Evolutionary conservation across 2,329 filamentous ascomycete genomes (phyloP).

Genomic region (Aspergillus aculeatus): DNA sequence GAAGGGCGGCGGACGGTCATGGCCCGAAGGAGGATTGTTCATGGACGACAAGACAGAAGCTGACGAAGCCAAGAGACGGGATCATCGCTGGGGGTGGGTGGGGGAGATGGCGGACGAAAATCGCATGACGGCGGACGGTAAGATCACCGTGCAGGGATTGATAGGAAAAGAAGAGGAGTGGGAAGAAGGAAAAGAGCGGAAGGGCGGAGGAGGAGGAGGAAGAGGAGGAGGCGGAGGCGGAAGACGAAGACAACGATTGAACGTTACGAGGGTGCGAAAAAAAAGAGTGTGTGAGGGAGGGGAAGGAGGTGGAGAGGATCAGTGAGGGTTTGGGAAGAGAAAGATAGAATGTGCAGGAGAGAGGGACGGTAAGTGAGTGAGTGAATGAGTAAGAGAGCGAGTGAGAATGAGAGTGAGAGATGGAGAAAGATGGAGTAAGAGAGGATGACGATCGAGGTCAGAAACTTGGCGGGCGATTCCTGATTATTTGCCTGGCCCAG

Average conservation of each 20-base stretch:
- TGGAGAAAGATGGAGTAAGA: background rate
- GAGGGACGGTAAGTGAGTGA: background rate
- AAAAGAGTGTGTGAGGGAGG: too few species aligned
- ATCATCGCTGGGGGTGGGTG: constrained; percentile 7
- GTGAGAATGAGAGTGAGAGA: too few species aligned
- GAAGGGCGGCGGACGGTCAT: constrained; percentile 1
- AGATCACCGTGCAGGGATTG: background rate
- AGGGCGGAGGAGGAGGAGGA: background rate
- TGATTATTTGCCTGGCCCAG: constrained; percentile 3
- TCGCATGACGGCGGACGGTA: constrained; percentile 2
- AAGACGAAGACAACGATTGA: too few species aligned
- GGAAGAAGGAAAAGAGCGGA: background rate
- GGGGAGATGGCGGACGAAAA: background rate
- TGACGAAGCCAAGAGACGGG: background rate
- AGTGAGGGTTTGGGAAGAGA: background rate
- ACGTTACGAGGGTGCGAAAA: too few species aligned
- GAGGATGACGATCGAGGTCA: constrained; percentile 2
- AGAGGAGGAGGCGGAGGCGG: too few species aligned
- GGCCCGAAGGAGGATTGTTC: constrained; percentile 1
- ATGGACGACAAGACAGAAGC: background rate
- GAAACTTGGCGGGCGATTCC: constrained; percentile 4
- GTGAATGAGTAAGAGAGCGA: background rate
- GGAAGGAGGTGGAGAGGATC: background rate
- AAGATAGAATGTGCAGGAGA: too few species aligned
- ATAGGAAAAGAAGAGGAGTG: background rate